Base-by-base conservation (phyloP, 140 eudicot genomes). In the Ambrosia hybrid region DNA sequence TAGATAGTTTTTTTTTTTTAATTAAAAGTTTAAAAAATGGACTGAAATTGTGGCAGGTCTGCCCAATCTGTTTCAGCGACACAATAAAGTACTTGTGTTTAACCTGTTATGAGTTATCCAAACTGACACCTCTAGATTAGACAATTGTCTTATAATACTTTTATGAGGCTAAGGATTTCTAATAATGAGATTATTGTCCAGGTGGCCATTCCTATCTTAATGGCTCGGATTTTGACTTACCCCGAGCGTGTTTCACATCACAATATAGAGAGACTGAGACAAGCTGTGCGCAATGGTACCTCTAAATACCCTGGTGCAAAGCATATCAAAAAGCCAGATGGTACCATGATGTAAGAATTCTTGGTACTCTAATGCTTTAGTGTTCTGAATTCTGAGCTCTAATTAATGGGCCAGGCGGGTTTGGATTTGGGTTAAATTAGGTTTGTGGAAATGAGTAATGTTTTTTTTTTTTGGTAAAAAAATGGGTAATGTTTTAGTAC, bases 271-370 rank as follows among this genome's bases (percentile, higher is more conserved):
- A 94, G 94, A 78, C 58, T 94, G 74, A 83, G 87, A 85, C 88
- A 84, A 33, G 89, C 97, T 78, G 95, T 94, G 21, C 91, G 96
- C 16, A 94, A 94, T 80, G 99, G 99, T 37, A 83, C 90, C 43
- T 66, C 84, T 45, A 90, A 90, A 58, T 94, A 94, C 53, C 99
- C 99, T 67, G 99, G 99, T 74, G 99, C 99, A 48, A 94, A 86
- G 77, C 86, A 86, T 73, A 76, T 94, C 53, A 76, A 75, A 77
- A 80, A 77, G 41, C 83, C 88, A 55, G 91, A 90, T 86, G 99
- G 96, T 72, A 75, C 82, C 17, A 67, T 72, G 82, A 78, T 78
- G 98, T 93, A 83, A 80, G 98, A 26, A 74, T 76, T 73, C 15
- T 60, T 48, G 57, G 56, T 65, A 9, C 21, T 59, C 34, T 43